Percentiles rank a stretch among this genome's conserved stretches.
These are phyloP conservation scores for Fusarium illudens DNA, from an alignment of 2,329 filamentous ascomycete species.

Conservation along the genomic window DNA sequence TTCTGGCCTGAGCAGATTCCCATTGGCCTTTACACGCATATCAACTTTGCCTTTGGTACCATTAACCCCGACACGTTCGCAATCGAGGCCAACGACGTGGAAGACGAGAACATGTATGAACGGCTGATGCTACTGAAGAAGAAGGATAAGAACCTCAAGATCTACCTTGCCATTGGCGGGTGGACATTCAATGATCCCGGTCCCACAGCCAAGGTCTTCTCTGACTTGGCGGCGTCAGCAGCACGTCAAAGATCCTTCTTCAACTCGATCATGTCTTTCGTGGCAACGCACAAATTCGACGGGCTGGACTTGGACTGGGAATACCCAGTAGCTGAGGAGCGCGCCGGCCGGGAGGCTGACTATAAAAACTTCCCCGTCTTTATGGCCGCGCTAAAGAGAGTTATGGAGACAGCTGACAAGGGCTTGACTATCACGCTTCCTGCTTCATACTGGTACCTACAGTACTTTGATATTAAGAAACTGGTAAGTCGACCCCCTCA, in stretches of 20 bases:
- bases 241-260: background rate
- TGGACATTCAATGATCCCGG: slow-evolving; percentile 52
- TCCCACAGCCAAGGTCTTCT: slow-evolving; percentile 41
- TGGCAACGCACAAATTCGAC: slow-evolving; percentile 33
- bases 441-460: slow-evolving; percentile 42
- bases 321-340: slow-evolving; percentile 47
- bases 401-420: slow-evolving; percentile 33
- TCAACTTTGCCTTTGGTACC: slow-evolving; percentile 23
- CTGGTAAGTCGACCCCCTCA: slow-evolving; percentile 2
- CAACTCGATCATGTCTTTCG: slow-evolving; percentile 17
- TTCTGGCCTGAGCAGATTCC: slow-evolving; percentile 19
- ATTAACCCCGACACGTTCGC: slow-evolving; percentile 3
- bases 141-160: slow-evolving; percentile 41
- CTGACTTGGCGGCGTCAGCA: background rate
- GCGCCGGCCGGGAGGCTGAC: slow-evolving; percentile 49
- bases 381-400: slow-evolving; percentile 24
- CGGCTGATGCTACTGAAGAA: slow-evolving; percentile 41
- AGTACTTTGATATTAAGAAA: slow-evolving; percentile 39
- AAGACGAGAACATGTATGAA: background rate
- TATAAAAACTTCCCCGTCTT: slow-evolving; percentile 44
- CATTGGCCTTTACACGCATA: slow-evolving; percentile 6
- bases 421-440: slow-evolving; percentile 22
- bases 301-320: slow-evolving; percentile 43
- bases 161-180: slow-evolving; percentile 53
- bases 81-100: background rate